Percentiles rank a stretch among this genome's conserved stretches.
Conservation (phyloP, 2,329 filamentous ascomycete species). For the Verticillium nubilum region DNA sequence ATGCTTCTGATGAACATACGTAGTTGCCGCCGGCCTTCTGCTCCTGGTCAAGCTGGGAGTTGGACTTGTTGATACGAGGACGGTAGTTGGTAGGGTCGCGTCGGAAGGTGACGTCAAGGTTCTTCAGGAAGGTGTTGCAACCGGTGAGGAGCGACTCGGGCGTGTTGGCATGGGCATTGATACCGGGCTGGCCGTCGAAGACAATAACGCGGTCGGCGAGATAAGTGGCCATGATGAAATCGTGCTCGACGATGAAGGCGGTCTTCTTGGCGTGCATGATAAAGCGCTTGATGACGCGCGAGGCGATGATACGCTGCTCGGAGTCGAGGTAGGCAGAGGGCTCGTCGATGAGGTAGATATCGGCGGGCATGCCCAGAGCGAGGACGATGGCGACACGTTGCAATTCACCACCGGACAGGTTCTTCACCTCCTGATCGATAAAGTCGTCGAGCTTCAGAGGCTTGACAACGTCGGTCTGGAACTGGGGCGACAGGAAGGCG, state of each 20-base stretch:
- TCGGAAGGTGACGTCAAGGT: conserved; percentile 95
- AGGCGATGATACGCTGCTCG: conserved; percentile 96
- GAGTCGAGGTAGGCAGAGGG: conserved; percentile 97
- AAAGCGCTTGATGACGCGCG: conserved; percentile 97
- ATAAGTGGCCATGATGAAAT: conserved; percentile 91
- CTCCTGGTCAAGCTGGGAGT: conserved; percentile 94
- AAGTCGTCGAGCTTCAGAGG: conserved; percentile 99
- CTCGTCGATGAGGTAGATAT: conserved; percentile 98
- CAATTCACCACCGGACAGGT: conserved; percentile 97
- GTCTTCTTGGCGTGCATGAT: conserved; percentile 99
- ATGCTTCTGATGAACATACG: conserved; percentile 45
- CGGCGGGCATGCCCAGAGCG: conserved; percentile 89
- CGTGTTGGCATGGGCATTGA: conserved; percentile 79
- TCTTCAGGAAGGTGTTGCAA: conserved; percentile 96
- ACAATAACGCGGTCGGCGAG: conserved; percentile 93
- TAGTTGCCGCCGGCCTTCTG: conserved; percentile 93
- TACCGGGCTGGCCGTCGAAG: conserved; percentile 89
- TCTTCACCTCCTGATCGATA: conserved; percentile 99
- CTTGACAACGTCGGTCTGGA: conserved; percentile 99
- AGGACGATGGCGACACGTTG: conserved; percentile 98
- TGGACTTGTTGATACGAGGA: conserved; percentile 96
- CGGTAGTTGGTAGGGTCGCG: conserved; percentile 94
- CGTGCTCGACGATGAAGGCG: conserved; percentile 98
- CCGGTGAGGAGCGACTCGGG: conserved; percentile 91
- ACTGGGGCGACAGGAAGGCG: conserved; percentile 92